Base-by-base conservation (phyloP, 2,329 filamentous ascomycete genomes). In the Penicillium sp. region DNA sequence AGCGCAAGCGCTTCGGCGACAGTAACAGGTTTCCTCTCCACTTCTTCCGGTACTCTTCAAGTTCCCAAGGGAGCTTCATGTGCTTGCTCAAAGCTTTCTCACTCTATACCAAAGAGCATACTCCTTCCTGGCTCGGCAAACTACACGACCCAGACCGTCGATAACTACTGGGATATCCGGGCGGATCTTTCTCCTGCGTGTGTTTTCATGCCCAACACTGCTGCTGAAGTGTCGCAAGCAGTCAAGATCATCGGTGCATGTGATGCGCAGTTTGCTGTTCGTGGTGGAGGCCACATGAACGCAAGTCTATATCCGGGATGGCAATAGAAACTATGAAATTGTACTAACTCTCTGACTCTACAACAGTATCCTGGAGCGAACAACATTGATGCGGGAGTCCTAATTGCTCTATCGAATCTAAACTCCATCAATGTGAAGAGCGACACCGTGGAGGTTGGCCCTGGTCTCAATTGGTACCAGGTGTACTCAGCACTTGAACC, bases 201-300 rank as follows among this genome's bases (percentile, higher is more conserved):
- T 51, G 63, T 74, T 44, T 71, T 74, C 33, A 44, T 70, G n/a
- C 72, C 72, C 1, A 31, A 23, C 3, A 59, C 61, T 7, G 66
- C 68, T 6, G 38, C 59, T 15, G 52, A 68, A 36, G 67, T 75
- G 4, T 62, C 71, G 1, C 50, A 54, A 21, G 69, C 66, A 2
- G 49, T 75, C 2, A 47, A 57, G 6, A 60, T 68, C 0, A 57
- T 74, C 8, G 42, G 35, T 4, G n/a, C 31, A 0, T 69, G 70
- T 65, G 47, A 76, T 45, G 61, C 72, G 6, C 74, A 77, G 31
- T 86, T 86, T 58, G 82, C 83, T 4, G 68, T 85, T 66, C 82
- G 83, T 62, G 80, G 80, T 0, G 83, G 83, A 23, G 83, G 83
- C 0, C 83, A 86, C 65, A 71, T 71, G 69, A 68, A 67, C 42